phyloP scores from a whole-genome alignment of 2,329 filamentous ascomycete species.

The Zymoseptoria pseudotritici region DNA sequence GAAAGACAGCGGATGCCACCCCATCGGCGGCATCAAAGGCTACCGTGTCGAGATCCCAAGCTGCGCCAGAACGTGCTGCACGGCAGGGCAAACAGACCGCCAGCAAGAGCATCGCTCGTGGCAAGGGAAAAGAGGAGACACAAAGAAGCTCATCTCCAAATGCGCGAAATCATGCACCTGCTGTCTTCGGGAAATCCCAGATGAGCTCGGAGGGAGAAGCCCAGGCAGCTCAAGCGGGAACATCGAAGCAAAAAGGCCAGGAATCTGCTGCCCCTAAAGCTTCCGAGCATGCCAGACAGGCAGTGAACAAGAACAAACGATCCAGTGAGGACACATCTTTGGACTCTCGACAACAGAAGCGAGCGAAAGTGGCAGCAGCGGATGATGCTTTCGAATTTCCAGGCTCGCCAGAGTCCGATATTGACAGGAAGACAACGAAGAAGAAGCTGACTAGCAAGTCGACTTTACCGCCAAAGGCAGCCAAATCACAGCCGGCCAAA shows the following conservation, averaged over 20 bases:
- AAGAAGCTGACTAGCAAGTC: background rate
- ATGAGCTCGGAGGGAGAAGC: background rate
- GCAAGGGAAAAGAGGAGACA: background rate
- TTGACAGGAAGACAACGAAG: background rate
- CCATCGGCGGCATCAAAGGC: background rate
- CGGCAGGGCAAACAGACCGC: background rate
- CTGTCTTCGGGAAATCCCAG: background rate
- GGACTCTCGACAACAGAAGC: background rate
- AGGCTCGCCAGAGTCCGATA: background rate
- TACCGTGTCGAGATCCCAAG: background rate
- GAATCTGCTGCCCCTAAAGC: background rate
- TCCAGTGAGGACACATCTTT: background rate
- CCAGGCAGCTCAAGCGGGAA: background rate
- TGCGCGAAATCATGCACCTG: background rate
- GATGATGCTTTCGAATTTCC: background rate
- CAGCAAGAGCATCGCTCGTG: background rate
- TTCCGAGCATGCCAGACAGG: background rate
- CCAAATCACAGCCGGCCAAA: background rate
- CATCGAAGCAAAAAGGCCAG: background rate
- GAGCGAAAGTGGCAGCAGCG: background rate
- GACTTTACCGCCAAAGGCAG: background rate
- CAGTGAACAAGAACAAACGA: background rate
- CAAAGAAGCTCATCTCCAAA: background rate
- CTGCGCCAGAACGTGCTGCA: background rate
- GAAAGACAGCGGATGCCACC: background rate